Evolutionary conservation across 495 filamentous ascomycete species (phyloP), one percentile per base, ranked within the genome.

Genomic region (Schizothecium vesticola): DNA sequence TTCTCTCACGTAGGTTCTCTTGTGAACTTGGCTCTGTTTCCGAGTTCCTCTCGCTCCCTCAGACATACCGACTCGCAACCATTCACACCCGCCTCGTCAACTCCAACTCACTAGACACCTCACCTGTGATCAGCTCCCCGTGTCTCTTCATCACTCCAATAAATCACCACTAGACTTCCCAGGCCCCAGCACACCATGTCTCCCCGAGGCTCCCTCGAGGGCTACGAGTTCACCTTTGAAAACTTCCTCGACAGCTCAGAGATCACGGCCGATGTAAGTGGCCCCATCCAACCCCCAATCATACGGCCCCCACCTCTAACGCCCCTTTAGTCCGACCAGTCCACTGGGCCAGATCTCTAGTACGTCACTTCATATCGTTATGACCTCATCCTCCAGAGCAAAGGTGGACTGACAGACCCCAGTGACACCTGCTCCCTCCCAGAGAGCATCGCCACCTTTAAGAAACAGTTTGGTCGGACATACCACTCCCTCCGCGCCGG

Each of bases 391-490:
- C 7, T 36, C 9, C 23, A 23, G 19, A 22, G 16, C 56, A 57
- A 26, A 7, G 33, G 13, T 22, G 23, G 26, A 65, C 59, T 72
- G 56, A 67, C 56, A 56, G 16, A 16, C 59, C 51, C 21, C 57
- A 79, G 76, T 67, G 75, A 80, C 59, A 69, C 74, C 22, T 64
- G 75, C 51, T 80, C 79, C 43, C 65, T 81, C 4, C 77, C 75
- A n/a, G 75, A 78, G 8, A 79, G 74, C 70, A 77, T 82, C 8
- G 78, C 73, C 12, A 78, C 81, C 60, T 87, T 81, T 73, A 78
- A 75, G 70, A 84, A 86, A 68, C 83, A 88, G 72, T 88, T 88
- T 69, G 87, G 87, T 67, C 83, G 87, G 56, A 86, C 87, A 33
- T 89, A 89, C 67, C 86, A 89, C 71, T 80, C 85, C 59, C 88